phyloP scores from a whole-genome alignment of 179 eudicot genomes.

The Silene noctiflora region DNA sequence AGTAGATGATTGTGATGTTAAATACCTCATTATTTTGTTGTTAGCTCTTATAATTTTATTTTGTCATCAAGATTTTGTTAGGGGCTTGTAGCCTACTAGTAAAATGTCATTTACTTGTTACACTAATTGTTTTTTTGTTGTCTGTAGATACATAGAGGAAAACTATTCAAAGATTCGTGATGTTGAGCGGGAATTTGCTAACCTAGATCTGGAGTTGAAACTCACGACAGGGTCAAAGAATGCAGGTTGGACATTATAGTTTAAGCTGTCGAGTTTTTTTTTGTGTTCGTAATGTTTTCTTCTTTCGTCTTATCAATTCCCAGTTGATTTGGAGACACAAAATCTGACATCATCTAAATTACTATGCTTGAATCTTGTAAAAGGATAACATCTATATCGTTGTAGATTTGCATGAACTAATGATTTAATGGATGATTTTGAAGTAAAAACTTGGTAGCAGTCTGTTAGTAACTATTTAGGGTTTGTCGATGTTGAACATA shows the following conservation, averaged over 20 bases:
- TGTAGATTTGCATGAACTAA: not conserved
- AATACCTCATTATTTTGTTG: not conserved
- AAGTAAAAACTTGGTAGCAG: not conserved
- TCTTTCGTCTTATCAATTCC: not conserved
- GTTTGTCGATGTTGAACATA: not conserved
- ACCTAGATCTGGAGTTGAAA: slow-evolving; percentile 78
- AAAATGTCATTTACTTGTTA: not conserved
- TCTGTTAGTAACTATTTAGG: not conserved
- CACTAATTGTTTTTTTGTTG: not conserved
- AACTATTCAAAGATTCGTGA: slow-evolving; percentile 93
- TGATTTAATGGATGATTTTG: not conserved
- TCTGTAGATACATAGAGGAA: slow-evolving; percentile 77
- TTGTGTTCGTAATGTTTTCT: not conserved
- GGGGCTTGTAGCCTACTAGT: not conserved
- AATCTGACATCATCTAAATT: not conserved
- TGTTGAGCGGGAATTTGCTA: slow-evolving; percentile 81
- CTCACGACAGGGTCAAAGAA: slow-evolving; percentile 95
- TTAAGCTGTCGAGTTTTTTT: not conserved
- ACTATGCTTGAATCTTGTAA: not conserved
- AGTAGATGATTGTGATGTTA: not conserved
- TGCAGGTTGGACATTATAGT: slow-evolving; percentile 52
- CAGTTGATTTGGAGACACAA: not conserved
- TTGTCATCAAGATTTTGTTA: not conserved
- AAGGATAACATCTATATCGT: not conserved
- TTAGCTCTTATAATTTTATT: not conserved